These are phyloP conservation scores for Cryomyces minteri DNA, from an alignment of 495 filamentous ascomycete species.

Conservation along the genomic window DNA sequence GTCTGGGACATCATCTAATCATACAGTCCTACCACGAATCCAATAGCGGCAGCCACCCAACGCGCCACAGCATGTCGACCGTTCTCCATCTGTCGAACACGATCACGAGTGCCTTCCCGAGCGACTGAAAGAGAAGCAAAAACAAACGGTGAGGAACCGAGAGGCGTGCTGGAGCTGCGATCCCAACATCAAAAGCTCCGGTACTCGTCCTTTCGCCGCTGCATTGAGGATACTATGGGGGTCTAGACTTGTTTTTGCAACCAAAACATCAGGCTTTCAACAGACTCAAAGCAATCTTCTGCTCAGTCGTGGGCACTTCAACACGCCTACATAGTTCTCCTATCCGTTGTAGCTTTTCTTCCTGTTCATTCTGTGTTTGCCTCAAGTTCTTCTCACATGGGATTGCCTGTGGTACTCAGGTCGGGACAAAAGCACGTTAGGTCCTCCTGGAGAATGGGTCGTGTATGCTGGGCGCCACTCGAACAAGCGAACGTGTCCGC, in stretches of 20 bases:
- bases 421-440: too few species aligned
- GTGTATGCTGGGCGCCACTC: too few species aligned
- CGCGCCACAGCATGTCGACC: too few species aligned
- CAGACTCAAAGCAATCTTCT: slow-evolving; percentile 42
- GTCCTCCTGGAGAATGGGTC: too few species aligned
- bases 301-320: slow-evolving; percentile 35
- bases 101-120: neutral
- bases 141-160: slow-evolving; percentile 11
- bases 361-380: too few species aligned
- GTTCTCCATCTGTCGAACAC: too few species aligned
- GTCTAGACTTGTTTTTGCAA: slow-evolving; percentile 61
- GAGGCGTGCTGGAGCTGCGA: slow-evolving; percentile 22
- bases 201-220: slow-evolving; percentile 10
- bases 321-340: slow-evolving; percentile 28
- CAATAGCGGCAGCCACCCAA: neutral
- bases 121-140: neutral
- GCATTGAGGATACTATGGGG: slow-evolving; percentile 28
- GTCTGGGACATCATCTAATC: slow-evolving; percentile 77
- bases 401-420: too few species aligned
- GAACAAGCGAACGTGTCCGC: too few species aligned
- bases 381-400: too few species aligned
- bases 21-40: neutral
- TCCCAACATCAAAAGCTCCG: slow-evolving; percentile 31
- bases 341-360: too few species aligned
- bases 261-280: slow-evolving; percentile 69